A percentile compares a stretch with the other conserved stretches of the same genome.
Conservation (phyloP, 192 early-diverging fungal genomes). For the Coemansia sp. region DNA sequence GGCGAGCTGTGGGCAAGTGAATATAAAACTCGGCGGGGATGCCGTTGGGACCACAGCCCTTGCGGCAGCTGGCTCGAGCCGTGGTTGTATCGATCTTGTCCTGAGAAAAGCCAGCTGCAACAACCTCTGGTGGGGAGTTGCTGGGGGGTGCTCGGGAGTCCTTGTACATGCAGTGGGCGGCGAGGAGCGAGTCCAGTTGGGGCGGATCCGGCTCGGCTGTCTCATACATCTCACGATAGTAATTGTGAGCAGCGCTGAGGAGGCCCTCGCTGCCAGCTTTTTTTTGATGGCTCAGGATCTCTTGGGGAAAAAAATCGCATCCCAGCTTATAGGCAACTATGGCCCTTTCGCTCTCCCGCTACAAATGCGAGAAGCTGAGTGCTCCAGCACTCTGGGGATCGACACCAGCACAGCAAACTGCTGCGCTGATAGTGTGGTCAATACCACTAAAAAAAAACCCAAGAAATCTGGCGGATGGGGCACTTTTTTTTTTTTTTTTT, state of each 20-base stretch:
- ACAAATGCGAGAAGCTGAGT: too few relatives aligned
- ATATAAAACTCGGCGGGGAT: not conserved
- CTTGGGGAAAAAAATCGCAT: too few relatives aligned
- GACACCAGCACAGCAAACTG: too few relatives aligned
- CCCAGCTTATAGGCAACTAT: too few relatives aligned
- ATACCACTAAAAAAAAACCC: too few relatives aligned
- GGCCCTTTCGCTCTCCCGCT: too few relatives aligned
- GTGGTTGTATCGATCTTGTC: not conserved
- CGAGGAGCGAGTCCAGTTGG: not conserved
- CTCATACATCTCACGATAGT: not conserved
- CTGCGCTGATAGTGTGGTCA: too few relatives aligned
- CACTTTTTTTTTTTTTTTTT: too few relatives aligned
- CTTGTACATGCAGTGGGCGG: not conserved
- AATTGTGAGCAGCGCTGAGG: not conserved
- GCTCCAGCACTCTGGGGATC: too few relatives aligned
- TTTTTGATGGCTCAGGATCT: too few relatives aligned
- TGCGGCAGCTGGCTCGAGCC: not conserved
- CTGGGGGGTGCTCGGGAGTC: not conserved
- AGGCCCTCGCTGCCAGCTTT: not conserved
- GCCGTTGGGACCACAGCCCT: not conserved
- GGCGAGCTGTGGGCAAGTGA: not conserved
- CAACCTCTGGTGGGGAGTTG: not conserved
- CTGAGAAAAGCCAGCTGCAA: not conserved
- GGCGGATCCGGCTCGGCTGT: not conserved
- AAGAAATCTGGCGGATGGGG: too few relatives aligned